Conservation (phyloP, 192 early-diverging fungal species). For the Backusella australiensis region DNA sequence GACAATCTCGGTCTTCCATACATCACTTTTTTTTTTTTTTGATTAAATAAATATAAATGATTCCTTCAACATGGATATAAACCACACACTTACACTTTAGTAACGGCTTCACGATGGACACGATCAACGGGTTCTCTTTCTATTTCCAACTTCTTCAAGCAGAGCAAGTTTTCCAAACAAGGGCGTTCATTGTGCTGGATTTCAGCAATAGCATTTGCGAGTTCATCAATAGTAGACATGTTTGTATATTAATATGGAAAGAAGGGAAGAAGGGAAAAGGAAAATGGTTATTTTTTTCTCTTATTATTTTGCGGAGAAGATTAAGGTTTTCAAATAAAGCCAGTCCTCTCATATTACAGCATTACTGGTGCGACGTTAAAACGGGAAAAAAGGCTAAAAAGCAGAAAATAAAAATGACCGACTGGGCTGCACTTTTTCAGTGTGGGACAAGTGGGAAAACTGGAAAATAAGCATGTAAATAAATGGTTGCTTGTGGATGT, state of each 20-base stretch:
- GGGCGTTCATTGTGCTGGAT: conserved; percentile 26
- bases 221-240: conserved; percentile 24
- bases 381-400: not conserved
- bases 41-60: not conserved
- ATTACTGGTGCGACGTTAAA: not conserved
- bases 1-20: conserved; percentile 16
- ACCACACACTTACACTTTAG: conserved; percentile 27
- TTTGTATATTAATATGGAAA: not conserved
- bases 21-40: conserved; percentile 8
- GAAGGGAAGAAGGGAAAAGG: not conserved
- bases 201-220: conserved; percentile 27
- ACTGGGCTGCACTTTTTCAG: not conserved
- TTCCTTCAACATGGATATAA: not conserved
- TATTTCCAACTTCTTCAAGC: conserved; percentile 10
- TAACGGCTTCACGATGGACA: conserved; percentile 11
- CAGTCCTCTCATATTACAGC: not conserved
- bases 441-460: conserved; percentile 1
- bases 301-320: conserved; percentile 1
- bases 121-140: conserved; percentile 20
- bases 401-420: conserved; percentile 6
- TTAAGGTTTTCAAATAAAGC: conserved; percentile 4
- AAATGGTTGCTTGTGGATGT: not conserved
- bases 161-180: conserved; percentile 12
- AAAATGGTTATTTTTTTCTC: not conserved
- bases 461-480: not conserved